Evolutionary conservation across 1,284 basidiomycete genomes (phyloP).

Genomic region (Fistulina hepatica): DNA sequence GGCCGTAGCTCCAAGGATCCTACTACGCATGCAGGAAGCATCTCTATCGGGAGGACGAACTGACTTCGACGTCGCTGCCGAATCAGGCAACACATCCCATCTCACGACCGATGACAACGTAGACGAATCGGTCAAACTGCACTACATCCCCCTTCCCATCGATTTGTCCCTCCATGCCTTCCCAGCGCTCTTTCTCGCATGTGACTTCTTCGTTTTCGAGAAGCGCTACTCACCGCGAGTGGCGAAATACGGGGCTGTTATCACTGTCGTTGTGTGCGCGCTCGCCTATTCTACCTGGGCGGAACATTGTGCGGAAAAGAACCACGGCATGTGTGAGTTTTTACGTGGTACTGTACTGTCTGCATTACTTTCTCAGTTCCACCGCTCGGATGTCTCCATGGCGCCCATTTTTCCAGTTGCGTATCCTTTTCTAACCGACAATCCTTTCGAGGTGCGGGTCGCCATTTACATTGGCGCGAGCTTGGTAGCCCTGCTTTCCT

Average conservation of each 20-base stretch:
- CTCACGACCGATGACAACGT: too few species aligned
- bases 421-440: slow-evolving; percentile 70
- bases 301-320: slow-evolving; percentile 55
- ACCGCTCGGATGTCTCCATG: too few species aligned
- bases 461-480: slow-evolving; percentile 37
- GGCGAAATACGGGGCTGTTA: slow-evolving; percentile 34
- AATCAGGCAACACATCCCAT: too few species aligned
- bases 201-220: slow-evolving; percentile 67
- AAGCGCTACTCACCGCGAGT: slow-evolving; percentile 40
- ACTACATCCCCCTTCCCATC: slow-evolving; percentile 46
- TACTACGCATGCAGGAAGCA: too few species aligned
- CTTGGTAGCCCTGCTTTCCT: slow-evolving; percentile 42
- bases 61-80: too few species aligned
- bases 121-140: slow-evolving; percentile 25
- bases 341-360: too few species aligned
- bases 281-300: slow-evolving; percentile 54
- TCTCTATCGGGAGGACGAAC: too few species aligned
- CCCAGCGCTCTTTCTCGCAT: slow-evolving; percentile 47
- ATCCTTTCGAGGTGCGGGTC: slow-evolving; percentile 28
- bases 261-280: slow-evolving; percentile 32
- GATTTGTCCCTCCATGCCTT: slow-evolving; percentile 61
- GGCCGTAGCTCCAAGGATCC: slow-evolving; percentile 39
- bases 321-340: slow-evolving; percentile 57
- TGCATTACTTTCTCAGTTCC: slow-evolving; percentile 2
- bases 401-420: slow-evolving; percentile 39